These are phyloP conservation scores for Penicillium sp. DNA, from an alignment of 2,329 filamentous ascomycete species.

Conservation along the genomic window DNA sequence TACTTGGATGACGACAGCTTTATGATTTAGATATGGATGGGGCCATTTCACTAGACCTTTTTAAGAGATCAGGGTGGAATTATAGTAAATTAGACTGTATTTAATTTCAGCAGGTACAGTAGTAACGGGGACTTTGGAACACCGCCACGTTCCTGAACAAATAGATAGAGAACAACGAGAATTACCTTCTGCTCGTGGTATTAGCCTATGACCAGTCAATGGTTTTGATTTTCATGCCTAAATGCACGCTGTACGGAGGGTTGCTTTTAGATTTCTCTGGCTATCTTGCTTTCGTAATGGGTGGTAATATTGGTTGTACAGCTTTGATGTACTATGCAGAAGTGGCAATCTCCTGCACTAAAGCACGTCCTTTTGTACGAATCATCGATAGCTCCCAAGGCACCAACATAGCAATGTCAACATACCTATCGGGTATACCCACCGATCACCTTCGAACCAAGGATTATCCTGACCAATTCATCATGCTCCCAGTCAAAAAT, in stretches of 20 bases:
- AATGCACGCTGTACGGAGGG: neutral
- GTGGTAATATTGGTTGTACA: neutral
- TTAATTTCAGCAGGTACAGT: neutral
- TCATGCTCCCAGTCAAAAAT: neutral
- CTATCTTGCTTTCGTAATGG: neutral
- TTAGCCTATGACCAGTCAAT: neutral
- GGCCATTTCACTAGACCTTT: constrained; percentile 4
- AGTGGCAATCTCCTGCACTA: constrained; percentile 5
- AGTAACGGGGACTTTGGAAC: neutral
- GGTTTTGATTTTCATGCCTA: neutral
- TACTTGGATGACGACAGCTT: constrained; percentile 17
- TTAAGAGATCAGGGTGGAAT: neutral
- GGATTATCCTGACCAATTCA: neutral
- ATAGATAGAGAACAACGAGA: neutral
- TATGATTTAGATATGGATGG: constrained; percentile 11
- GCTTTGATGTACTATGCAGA: constrained; percentile 1
- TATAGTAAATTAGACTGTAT: constrained; percentile 1
- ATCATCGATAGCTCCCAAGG: neutral
- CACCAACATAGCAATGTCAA: neutral
- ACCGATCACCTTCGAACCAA: no score
- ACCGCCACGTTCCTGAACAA: neutral
- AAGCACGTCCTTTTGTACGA: neutral
- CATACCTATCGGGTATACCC: neutral
- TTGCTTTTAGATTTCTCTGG: neutral
- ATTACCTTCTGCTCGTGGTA: neutral